Percentiles rank a stretch among this genome's conserved stretches.
These are phyloP conservation scores for Macrotyloma uniflorum DNA, from an alignment of 306 rosid genomes.

Conservation along the genomic window DNA sequence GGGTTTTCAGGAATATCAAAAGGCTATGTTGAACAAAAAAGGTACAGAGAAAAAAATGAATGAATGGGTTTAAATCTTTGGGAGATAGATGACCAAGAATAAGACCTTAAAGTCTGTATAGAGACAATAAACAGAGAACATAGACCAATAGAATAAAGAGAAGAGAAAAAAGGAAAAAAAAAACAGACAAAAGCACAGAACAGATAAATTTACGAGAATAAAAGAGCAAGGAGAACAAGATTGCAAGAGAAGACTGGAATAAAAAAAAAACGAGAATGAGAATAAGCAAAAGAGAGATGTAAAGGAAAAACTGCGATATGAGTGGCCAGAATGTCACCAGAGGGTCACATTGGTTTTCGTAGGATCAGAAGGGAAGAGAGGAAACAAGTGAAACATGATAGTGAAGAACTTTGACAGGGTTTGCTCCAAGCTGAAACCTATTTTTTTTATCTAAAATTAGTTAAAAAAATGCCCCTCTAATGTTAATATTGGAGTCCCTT, in stretches of 20 bases:
- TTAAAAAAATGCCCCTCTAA: background rate
- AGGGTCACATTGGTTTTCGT: background rate
- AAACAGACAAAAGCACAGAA: background rate
- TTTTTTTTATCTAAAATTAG: background rate
- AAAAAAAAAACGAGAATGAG: background rate
- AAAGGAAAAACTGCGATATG: background rate
- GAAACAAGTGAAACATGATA: background rate
- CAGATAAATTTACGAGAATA: background rate
- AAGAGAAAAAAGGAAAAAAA: background rate
- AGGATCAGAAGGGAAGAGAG: background rate
- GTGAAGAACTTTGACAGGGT: background rate
- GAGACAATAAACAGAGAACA: background rate
- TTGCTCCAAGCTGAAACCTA: background rate
- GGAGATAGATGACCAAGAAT: background rate
- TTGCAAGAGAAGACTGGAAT: background rate
- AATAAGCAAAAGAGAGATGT: background rate
- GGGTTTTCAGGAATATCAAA: no score
- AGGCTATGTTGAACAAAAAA: no score
- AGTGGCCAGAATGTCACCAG: background rate
- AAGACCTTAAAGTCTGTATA: background rate
- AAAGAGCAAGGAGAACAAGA: background rate
- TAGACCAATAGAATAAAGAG: background rate
- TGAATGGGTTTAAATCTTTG: background rate
- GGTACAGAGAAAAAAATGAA: background rate
- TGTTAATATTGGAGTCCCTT: background rate